A percentile compares a stretch with the other conserved stretches of the same genome.
Evolutionary conservation across 2,329 filamentous ascomycete genomes (phyloP).

Genomic region (Leptodontidium sp.): DNA sequence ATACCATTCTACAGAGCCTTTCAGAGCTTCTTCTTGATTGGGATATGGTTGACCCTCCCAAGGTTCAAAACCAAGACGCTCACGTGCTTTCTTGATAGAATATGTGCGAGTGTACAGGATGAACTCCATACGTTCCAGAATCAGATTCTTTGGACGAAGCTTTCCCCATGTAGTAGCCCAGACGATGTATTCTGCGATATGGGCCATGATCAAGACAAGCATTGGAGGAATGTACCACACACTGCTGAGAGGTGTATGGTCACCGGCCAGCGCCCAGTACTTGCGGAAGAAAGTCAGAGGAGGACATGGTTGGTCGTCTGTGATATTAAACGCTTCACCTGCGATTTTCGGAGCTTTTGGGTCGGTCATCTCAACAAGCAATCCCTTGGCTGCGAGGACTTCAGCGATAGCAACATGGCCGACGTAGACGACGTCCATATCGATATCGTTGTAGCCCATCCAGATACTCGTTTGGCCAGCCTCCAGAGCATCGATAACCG

Average conservation of each 20-base stretch:
- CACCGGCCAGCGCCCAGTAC: constrained; percentile 36
- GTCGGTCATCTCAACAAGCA: constrained; percentile 32
- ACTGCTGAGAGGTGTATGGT: constrained; percentile 33
- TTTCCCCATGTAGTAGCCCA: constrained; percentile 34
- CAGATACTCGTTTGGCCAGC: constrained; percentile 59
- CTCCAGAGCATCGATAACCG: constrained; percentile 53
- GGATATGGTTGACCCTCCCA: constrained; percentile 35
- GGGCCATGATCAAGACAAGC: constrained; percentile 35
- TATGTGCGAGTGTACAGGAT: constrained; percentile 39
- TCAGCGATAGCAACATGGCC: constrained; percentile 46
- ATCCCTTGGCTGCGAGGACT: constrained; percentile 55
- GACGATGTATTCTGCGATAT: constrained; percentile 34
- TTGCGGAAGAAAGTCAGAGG: constrained; percentile 38
- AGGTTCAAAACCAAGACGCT: constrained; percentile 34
- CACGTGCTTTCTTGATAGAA: constrained; percentile 35
- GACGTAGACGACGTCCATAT: constrained; percentile 51
- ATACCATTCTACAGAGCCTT: constrained; percentile 37
- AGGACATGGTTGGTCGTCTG: constrained; percentile 35
- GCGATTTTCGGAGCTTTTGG: constrained; percentile 31
- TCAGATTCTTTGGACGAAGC: constrained; percentile 33
- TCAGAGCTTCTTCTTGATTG: constrained; percentile 36
- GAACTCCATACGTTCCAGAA: constrained; percentile 38
- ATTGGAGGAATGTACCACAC: constrained; percentile 36
- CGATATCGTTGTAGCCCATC: constrained; percentile 59
- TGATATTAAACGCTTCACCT: constrained; percentile 40